A percentile compares a stretch with the other conserved stretches of the same genome.
phyloP scores from a whole-genome alignment of 345 rosid species.

The Nephelium lappaceum region DNA sequence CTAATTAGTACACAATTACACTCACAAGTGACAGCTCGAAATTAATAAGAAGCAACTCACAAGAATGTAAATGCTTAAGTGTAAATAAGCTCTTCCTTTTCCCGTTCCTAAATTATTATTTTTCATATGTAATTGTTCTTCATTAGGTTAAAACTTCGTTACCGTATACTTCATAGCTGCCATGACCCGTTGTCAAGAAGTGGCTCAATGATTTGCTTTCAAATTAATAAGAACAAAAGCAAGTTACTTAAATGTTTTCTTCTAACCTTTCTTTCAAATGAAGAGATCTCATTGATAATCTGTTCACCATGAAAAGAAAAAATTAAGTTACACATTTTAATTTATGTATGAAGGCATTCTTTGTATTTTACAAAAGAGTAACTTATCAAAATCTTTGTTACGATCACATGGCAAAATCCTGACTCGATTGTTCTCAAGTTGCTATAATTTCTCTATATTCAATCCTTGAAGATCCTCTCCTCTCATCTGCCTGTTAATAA shows the following conservation, averaged over 20 bases:
- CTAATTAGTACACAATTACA: no score
- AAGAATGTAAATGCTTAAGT: no score
- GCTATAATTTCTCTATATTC: conserved; percentile 48
- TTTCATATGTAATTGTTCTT: no score
- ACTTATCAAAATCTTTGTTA: conserved; percentile 31
- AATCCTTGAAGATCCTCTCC: conserved; percentile 59
- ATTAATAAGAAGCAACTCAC: no score
- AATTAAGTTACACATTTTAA: not conserved
- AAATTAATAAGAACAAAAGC: not conserved
- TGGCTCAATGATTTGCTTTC: not conserved
- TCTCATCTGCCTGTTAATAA: conserved; percentile 46
- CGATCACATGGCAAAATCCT: conserved; percentile 39
- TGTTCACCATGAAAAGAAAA: conserved; percentile 41
- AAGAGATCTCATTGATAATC: conserved; percentile 46
- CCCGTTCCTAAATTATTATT: no score
- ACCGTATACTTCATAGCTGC: no score
- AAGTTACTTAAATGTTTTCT: not conserved
- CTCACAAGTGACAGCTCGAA: no score
- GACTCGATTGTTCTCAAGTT: conserved; percentile 44
- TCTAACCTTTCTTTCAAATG: conserved; percentile 55
- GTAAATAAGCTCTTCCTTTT: no score
- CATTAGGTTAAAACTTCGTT: no score
- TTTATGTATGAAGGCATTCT: not conserved
- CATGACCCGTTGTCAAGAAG: not conserved
- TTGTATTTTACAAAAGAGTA: not conserved